A percentile compares a stretch with the other conserved stretches of the same genome.
Evolutionary conservation across 2,329 filamentous ascomycete genomes (phyloP).

Genomic region (Fusarium ambrosium): DNA sequence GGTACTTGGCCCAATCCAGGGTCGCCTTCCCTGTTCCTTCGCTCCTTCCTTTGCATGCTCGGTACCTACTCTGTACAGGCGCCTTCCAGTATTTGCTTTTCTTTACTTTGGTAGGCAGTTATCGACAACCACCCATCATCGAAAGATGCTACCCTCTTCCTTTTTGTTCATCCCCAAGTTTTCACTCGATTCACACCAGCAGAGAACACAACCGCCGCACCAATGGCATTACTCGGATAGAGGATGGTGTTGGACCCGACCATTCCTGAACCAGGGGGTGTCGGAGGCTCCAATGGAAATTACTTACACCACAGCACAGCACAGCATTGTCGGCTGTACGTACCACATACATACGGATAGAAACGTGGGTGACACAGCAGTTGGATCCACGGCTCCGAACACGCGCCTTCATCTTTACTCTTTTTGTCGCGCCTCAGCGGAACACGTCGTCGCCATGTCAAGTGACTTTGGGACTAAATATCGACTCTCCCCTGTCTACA

Average conservation of each 20-base stretch:
- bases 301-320: neutral
- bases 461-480: conserved; percentile 3
- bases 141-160: neutral
- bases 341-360: neutral
- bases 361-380: conserved; percentile 14
- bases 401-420: conserved; percentile 10
- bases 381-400: conserved; percentile 17
- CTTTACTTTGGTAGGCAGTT: neutral
- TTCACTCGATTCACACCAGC: conserved; percentile 4
- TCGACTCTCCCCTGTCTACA: neutral
- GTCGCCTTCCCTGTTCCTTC: neutral
- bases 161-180: conserved; percentile 9
- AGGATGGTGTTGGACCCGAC: neutral
- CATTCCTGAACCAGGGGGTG: neutral
- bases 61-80: neutral
- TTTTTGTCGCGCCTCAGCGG: conserved; percentile 3
- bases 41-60: neutral
- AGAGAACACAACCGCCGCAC: neutral
- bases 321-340: neutral
- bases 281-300: conserved; percentile 7
- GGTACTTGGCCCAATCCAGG: conserved; percentile 8
- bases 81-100: conserved; percentile 8
- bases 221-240: conserved; percentile 7
- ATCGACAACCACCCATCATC: neutral
- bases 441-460: neutral